These are phyloP conservation scores for Ustulina deusta DNA, from an alignment of 2,329 filamentous ascomycete genomes.

Conservation along the genomic window DNA sequence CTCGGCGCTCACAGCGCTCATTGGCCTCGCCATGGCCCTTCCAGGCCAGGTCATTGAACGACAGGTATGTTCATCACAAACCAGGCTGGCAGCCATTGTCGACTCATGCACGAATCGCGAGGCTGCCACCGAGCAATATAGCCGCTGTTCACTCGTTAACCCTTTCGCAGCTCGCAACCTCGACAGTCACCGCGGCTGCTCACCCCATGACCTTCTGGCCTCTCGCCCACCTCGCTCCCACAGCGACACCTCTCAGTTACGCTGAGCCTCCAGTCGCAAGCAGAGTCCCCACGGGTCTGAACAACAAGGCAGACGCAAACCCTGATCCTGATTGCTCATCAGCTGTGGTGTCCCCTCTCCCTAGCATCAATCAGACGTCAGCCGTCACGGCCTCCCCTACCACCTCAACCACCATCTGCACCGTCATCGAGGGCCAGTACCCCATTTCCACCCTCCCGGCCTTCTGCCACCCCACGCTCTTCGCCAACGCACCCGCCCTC, in stretches of 20 bases:
- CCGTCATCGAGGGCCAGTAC: constrained; percentile 44
- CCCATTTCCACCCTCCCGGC: constrained; percentile 47
- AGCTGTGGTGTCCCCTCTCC: too few relatives aligned
- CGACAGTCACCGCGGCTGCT: constrained; percentile 48
- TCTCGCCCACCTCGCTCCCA: constrained; percentile 41
- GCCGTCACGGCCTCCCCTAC: not conserved
- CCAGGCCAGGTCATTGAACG: constrained; percentile 21
- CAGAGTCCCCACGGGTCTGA: constrained; percentile 40
- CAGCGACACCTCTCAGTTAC: constrained; percentile 46
- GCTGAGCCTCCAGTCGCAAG: constrained; percentile 45
- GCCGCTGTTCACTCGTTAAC: not conserved
- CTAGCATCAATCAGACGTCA: not conserved
- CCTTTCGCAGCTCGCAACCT: constrained; percentile 33
- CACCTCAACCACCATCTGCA: constrained; percentile 38
- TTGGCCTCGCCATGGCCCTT: constrained; percentile 24
- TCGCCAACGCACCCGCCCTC: constrained; percentile 44
- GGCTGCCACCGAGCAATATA: not conserved
- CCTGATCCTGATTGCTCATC: not conserved
- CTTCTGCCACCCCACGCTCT: constrained; percentile 49
- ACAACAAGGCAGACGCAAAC: constrained; percentile 39
- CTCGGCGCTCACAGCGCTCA: constrained; percentile 11
- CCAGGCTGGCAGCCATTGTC: not conserved
- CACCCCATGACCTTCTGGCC: constrained; percentile 47
- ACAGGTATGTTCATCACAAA: constrained; percentile 21
- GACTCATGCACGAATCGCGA: not conserved